Base-by-base conservation (phyloP, 305 asterid species). In the Rubia peregrina region DNA sequence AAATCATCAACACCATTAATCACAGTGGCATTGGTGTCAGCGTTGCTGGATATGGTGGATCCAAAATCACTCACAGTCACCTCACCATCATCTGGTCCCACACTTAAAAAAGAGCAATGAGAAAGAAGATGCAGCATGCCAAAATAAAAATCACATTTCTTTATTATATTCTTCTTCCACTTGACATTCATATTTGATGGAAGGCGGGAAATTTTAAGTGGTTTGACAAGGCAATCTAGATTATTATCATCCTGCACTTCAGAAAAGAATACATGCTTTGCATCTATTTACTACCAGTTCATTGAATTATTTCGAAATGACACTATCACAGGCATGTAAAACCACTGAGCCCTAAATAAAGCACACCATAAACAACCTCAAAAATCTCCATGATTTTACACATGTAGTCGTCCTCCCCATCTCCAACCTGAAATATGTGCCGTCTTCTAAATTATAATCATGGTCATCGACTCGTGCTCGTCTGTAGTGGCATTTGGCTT, bases 291-390 rank as follows among this genome's bases (percentile, higher is more conserved):
- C 14, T 14, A 87, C 84, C 40, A 86, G 83, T 40, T 76, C 0
- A 24, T 77, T 0, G 33, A 75, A 74, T 57, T 81, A 79, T 5
- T 48, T 4, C 76, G 80, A 48, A 64, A 87, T 88, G 8, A 83
- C 97, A 65, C 97, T 90, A 53, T 90, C 98, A 38, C 53, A 59
- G 8, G 88, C 72, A 96, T 78, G 33, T 90, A 89, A 77, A 78
- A 92, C 96, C 97, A 90, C 42, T 86, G 98, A 26, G 97, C 89
- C 1, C 81, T 80, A 90, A n/a, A n/a, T 77, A 68, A 42, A 6
- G 69, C 6, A 81, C 68, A 43, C 88, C 88, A 70, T 92, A 83
- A 13, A 77, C 72, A 8, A 82, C 87, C 76, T 87, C 78, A 70
- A 90, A 92, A 70, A 92, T 44, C 81, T 92, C 98, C 16, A 85